Percentiles rank a stretch among this genome's conserved stretches.
Evolutionary conservation across 2,329 filamentous ascomycete genomes (phyloP).

Genomic region (Calycina herbarum): DNA sequence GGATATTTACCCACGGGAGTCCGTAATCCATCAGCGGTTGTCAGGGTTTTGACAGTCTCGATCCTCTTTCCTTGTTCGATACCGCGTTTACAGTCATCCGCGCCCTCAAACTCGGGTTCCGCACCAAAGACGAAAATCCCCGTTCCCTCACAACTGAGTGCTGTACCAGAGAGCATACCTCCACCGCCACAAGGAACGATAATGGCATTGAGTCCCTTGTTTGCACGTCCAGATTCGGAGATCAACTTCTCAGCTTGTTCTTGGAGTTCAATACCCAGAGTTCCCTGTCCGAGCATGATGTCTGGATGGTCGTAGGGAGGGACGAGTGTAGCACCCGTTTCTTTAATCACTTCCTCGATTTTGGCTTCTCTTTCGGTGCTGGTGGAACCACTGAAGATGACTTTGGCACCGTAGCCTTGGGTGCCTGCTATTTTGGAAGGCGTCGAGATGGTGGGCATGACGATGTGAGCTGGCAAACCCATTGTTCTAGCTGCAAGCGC

Average conservation of each 20-base stretch:
- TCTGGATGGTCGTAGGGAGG: constrained; percentile 92
- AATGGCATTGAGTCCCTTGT: constrained; percentile 62
- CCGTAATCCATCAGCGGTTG: constrained; percentile 84
- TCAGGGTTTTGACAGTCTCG: constrained; percentile 68
- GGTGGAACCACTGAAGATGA: constrained; percentile 82
- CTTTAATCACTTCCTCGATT: constrained; percentile 64
- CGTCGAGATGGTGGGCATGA: constrained; percentile 87
- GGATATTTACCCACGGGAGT: constrained; percentile 77
- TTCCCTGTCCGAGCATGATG: constrained; percentile 93
- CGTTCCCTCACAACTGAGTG: constrained; percentile 72
- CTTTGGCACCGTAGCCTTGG: constrained; percentile 69
- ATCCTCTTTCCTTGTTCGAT: constrained; percentile 65
- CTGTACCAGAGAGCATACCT: constrained; percentile 81
- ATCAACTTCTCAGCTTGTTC: constrained; percentile 65
- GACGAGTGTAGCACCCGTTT: constrained; percentile 76
- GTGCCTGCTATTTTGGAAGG: constrained; percentile 88
- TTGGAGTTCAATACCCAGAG: constrained; percentile 78
- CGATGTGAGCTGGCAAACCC: constrained; percentile 77
- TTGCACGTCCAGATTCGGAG: constrained; percentile 30
- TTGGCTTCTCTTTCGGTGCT: constrained; percentile 77
- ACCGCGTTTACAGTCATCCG: constrained; percentile 77
- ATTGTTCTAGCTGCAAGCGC: constrained; percentile 77
- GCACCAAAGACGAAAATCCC: constrained; percentile 79
- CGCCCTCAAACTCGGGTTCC: constrained; percentile 80
- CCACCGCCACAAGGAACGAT: constrained; percentile 86